These are phyloP conservation scores for Hevea brasiliensis DNA, from an alignment of 345 rosid species.

Conservation along the genomic window DNA sequence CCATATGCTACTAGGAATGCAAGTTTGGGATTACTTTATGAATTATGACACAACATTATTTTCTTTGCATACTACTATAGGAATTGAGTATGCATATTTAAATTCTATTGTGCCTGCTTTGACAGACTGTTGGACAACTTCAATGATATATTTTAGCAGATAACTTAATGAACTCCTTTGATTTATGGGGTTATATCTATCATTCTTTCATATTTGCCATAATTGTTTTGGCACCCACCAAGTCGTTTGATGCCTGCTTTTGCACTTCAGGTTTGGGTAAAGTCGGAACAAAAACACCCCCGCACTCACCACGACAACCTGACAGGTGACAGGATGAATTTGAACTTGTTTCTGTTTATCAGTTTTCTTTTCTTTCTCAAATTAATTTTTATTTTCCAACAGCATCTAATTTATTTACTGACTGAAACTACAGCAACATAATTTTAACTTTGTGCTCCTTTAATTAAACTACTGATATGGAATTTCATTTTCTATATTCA, in stretches of 20 bases:
- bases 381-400: not conserved
- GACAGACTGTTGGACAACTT: not conserved
- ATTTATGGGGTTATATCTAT: not conserved
- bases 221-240: not conserved
- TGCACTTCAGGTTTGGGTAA: conserved; percentile 66
- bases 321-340: conserved; percentile 45
- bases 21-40: not conserved
- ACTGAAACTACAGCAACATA: conserved; percentile 1
- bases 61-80: too few relatives aligned
- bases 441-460: not conserved
- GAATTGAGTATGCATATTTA: not conserved
- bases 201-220: not conserved
- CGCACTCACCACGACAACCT: conserved; percentile 51
- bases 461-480: not conserved
- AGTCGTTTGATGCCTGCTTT: conserved; percentile 21
- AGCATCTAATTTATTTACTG: conserved; percentile 2
- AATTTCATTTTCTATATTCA: conserved; percentile 8
- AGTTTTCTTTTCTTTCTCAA: not conserved
- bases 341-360: conserved; percentile 2
- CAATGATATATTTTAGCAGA: not conserved
- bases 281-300: conserved; percentile 64
- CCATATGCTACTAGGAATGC: not conserved
- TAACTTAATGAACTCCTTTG: not conserved
- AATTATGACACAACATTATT: too few relatives aligned
- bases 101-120: not conserved